phyloP scores from a whole-genome alignment of 2,329 filamentous ascomycete species.

The Chaetothyriales sp. region DNA sequence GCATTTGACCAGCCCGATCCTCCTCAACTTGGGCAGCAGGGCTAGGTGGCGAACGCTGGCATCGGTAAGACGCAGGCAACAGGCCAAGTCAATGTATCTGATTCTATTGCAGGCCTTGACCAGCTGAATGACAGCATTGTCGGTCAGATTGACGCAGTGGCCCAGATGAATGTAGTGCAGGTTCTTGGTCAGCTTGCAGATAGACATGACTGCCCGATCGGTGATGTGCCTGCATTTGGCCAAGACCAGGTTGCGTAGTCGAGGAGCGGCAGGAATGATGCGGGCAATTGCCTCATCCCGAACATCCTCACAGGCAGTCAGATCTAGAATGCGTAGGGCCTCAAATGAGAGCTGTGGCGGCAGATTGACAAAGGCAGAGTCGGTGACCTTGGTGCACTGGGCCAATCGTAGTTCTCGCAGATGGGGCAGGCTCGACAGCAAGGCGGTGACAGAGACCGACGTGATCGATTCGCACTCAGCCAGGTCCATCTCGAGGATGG shows the following conservation, averaged over 20 bases:
- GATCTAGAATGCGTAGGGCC: slow-evolving; percentile 78
- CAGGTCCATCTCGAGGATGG: slow-evolving; percentile 92
- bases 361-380: slow-evolving; percentile 73
- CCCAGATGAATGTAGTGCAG: slow-evolving; percentile 92
- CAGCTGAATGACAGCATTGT: slow-evolving; percentile 70
- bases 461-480: slow-evolving; percentile 71
- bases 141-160: slow-evolving; percentile 83
- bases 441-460: slow-evolving; percentile 67
- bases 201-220: slow-evolving; percentile 72
- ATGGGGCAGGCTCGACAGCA: slow-evolving; percentile 64
- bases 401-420: slow-evolving; percentile 83
- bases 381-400: slow-evolving; percentile 71
- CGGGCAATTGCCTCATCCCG: slow-evolving; percentile 78
- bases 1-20: slow-evolving; percentile 92
- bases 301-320: slow-evolving; percentile 74
- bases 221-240: slow-evolving; percentile 92
- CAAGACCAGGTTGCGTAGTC: slow-evolving; percentile 80
- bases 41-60: slow-evolving; percentile 72
- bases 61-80: slow-evolving; percentile 80
- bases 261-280: slow-evolving; percentile 74
- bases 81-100: slow-evolving; percentile 94
- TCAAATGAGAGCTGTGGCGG: slow-evolving; percentile 60
- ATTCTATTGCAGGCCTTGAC: slow-evolving; percentile 84
- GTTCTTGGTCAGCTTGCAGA: slow-evolving; percentile 84
- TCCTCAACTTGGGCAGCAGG: slow-evolving; percentile 77